phyloP scores from a whole-genome alignment of 768 basidiomycete genomes.

The Macrolepiota fuliginosa region DNA sequence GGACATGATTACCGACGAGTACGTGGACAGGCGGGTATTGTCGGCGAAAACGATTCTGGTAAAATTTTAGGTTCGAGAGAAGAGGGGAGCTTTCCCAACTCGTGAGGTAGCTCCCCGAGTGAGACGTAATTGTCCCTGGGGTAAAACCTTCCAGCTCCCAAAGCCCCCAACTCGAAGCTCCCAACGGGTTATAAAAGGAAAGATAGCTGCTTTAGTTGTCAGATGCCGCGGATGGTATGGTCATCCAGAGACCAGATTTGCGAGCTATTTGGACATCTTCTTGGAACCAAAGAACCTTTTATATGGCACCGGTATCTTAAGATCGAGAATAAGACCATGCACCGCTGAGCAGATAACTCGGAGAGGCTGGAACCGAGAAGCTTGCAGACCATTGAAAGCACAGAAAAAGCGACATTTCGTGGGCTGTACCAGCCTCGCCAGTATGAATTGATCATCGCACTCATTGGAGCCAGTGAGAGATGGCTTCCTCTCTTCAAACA shows the following conservation, averaged over 20 bases:
- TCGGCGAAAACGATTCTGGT: background rate
- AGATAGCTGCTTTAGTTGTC: background rate
- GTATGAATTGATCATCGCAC: too few species aligned
- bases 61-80: background rate
- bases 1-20: background rate
- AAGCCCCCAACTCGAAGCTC: background rate
- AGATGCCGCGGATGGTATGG: background rate
- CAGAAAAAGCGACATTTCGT: too few species aligned
- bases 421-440: too few species aligned
- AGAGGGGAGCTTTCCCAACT: background rate
- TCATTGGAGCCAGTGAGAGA: too few species aligned
- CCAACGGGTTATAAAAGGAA: background rate
- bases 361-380: background rate
- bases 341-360: background rate
- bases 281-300: constrained; percentile 7
- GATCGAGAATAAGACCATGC: background rate
- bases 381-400: background rate
- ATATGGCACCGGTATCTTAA: background rate
- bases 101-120: background rate
- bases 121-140: constrained; percentile 7
- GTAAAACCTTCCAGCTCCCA: background rate
- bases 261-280: constrained; percentile 6
- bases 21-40: background rate
- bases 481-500: too few species aligned
- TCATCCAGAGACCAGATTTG: constrained; percentile 4